A percentile compares a stretch with the other conserved stretches of the same genome.
Evolutionary conservation across 352 stramenopile genomes (phyloP).

Genomic region (Stephanocyclus meneghinianus): DNA sequence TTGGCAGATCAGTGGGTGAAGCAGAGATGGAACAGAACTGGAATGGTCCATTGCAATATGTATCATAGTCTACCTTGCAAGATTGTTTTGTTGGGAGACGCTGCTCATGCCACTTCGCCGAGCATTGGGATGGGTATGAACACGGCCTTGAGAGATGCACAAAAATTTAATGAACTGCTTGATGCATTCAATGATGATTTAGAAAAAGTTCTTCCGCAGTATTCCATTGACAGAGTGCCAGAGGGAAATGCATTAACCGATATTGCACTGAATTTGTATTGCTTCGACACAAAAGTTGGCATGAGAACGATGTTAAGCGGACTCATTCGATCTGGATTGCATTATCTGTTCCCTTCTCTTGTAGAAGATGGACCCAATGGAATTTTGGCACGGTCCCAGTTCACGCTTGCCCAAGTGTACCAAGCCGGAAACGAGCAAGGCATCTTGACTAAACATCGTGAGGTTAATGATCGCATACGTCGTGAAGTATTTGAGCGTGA

Average conservation of each 20-base stretch:
- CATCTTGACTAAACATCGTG: slow-evolving; percentile 42
- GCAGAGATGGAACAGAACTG: slow-evolving; percentile 61
- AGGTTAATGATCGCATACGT: slow-evolving; percentile 46
- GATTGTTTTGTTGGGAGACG: slow-evolving; percentile 58
- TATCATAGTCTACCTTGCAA: slow-evolving; percentile 38
- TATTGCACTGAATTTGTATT: slow-evolving; percentile 56
- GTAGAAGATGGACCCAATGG: slow-evolving; percentile 33
- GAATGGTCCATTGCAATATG: slow-evolving; percentile 63
- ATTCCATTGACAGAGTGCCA: slow-evolving; percentile 54
- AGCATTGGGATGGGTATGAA: slow-evolving; percentile 70
- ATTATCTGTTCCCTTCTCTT: slow-evolving; percentile 40
- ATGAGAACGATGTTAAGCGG: slow-evolving; percentile 26
- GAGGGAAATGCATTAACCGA: slow-evolving; percentile 58
- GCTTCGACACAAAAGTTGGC: slow-evolving; percentile 38
- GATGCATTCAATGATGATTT: slow-evolving; percentile 56
- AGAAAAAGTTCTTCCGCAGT: slow-evolving; percentile 44
- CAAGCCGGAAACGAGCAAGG: slow-evolving; percentile 34
- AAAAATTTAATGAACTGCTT: slow-evolving; percentile 53
- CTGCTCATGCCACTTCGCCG: slow-evolving; percentile 56
- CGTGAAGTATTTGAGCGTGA: slow-evolving; percentile 49
- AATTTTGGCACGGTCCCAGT: slow-evolving; percentile 27
- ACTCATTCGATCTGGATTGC: slow-evolving; percentile 34
- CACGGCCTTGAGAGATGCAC: slow-evolving; percentile 56
- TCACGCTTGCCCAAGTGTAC: slow-evolving; percentile 48
- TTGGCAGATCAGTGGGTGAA: slow-evolving; percentile 57